Percentiles rank a stretch among this genome's conserved stretches.
These are phyloP conservation scores for Lactarius evosmus DNA, from an alignment of 768 basidiomycete species.

Conservation along the genomic window DNA sequence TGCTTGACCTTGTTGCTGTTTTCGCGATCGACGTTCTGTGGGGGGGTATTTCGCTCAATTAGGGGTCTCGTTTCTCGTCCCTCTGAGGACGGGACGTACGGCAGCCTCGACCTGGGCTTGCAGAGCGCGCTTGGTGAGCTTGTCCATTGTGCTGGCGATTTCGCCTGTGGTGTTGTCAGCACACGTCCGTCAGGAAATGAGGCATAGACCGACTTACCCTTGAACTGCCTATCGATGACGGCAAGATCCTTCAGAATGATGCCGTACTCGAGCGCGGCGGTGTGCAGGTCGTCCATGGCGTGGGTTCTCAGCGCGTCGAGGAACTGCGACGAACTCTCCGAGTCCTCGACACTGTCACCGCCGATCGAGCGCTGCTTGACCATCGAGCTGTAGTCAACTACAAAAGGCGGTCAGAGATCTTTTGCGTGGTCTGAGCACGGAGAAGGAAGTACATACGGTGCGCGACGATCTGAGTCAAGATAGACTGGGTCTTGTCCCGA, in stretches of 20 bases:
- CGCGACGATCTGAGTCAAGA: constrained; percentile 81
- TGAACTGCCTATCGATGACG: constrained; percentile 85
- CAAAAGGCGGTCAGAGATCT: background rate
- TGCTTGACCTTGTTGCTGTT: constrained; percentile 87
- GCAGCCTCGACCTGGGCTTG: constrained; percentile 88
- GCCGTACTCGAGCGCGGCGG: constrained; percentile 79
- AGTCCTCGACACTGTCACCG: constrained; percentile 70
- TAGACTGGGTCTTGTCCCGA: constrained; percentile 80
- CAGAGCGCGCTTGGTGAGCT: constrained; percentile 76
- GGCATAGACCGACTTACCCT: constrained; percentile 40
- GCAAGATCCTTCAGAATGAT: constrained; percentile 81
- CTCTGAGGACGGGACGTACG: constrained; percentile 39
- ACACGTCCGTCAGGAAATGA: background rate
- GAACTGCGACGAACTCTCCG: constrained; percentile 70
- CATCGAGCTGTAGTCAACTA: constrained; percentile 57
- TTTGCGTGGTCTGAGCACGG: constrained; percentile 1
- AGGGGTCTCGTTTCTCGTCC: background rate
- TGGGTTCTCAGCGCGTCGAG: constrained; percentile 76
- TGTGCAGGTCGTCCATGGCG: constrained; percentile 84
- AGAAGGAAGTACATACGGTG: constrained; percentile 55
- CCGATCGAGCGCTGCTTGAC: constrained; percentile 79
- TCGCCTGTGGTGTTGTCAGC: constrained; percentile 42
- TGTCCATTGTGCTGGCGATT: constrained; percentile 81
- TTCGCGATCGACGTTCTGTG: constrained; percentile 77
- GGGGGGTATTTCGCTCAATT: background rate